Evolutionary conservation across 2,329 filamentous ascomycete species (phyloP), one percentile per base, ranked within the genome.

Genomic region (Penicillium sp.): DNA sequence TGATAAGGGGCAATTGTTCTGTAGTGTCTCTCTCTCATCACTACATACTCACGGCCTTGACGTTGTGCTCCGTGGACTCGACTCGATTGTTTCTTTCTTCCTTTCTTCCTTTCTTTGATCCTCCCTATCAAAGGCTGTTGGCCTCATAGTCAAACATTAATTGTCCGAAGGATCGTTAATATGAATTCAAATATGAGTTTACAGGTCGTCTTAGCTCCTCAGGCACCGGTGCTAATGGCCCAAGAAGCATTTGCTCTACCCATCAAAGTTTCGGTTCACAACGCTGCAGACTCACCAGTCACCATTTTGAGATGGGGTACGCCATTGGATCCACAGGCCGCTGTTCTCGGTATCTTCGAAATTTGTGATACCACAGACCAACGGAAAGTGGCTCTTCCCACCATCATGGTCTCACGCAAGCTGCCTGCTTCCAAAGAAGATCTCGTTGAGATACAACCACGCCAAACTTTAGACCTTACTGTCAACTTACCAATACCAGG

Each of bases 281-380:
- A 74, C 38, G 55, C 60, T 1, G 63, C 66, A 0, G 44, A 62
- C 4, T 45, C 61, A 2, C 51, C 67, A 13, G 51, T 74, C 13
- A 75, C 68, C 0, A 40, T 76, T 5, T 60, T 77, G 3, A 66
- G 60, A 55, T 77, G 73, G 73, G 67, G 64, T 3, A 72, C 64
- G 5, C 73, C 72, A 1, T 61, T 76, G 3, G 74, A 76, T 47
- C 55, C 62, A 7, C 59, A 57, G 7, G 71, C 71, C 6, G 60
- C 60, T 18, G 50, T 67, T 6, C 60, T 72, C n/a, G 66, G 69
- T 7, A 48, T 72, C 14, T 72, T 72, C 41, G 51, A 64, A 11
- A 50, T 71, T 7, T 58, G 50, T 32, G 67, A 73, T 46, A 57
- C 53, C 30, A 55, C 57, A 14, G 58, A 54, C 7, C 58, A 61